Conservation (phyloP, 331 rosid species). For the Arachis monticola region DNA sequence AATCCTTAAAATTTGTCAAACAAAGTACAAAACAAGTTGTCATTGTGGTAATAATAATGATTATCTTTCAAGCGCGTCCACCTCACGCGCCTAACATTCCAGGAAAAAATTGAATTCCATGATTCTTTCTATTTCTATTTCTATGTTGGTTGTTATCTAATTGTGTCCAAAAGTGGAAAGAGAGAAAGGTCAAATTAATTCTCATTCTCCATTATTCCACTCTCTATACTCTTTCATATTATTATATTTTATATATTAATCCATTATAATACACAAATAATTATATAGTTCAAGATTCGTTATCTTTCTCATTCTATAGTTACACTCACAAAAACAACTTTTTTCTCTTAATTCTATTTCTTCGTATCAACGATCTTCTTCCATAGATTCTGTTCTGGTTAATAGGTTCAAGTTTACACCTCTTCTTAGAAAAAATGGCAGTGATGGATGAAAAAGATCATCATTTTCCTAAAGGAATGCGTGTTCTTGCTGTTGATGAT, state of each 20-base stretch:
- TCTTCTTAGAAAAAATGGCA: constrained; percentile 45
- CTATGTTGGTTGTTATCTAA: constrained; percentile 4
- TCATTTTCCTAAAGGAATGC: constrained; percentile 89
- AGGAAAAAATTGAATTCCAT: constrained; percentile 1
- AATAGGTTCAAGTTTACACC: not conserved
- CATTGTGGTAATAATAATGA: not conserved
- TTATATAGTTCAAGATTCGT: constrained; percentile 46
- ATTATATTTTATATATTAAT: no score
- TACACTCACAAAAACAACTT: not conserved
- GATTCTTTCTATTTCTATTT: constrained; percentile 7
- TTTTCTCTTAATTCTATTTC: constrained; percentile 10
- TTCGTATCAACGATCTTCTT: constrained; percentile 28
- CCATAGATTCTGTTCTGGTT: constrained; percentile 39
- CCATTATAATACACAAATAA: not conserved
- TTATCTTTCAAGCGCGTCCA: constrained; percentile 26
- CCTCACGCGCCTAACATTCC: constrained; percentile 11
- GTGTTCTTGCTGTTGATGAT: constrained; percentile 94
- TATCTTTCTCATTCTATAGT: constrained; percentile 36
- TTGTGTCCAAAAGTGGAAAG: not conserved
- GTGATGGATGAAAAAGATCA: constrained; percentile 35
- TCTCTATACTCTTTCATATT: not conserved
- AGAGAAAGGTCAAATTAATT: constrained; percentile 32
- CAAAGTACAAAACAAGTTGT: not conserved
- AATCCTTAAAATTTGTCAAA: constrained; percentile 1
- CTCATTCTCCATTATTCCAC: constrained; percentile 2